phyloP scores from a whole-genome alignment of 305 asterid species.

The Rubia peregrina region DNA sequence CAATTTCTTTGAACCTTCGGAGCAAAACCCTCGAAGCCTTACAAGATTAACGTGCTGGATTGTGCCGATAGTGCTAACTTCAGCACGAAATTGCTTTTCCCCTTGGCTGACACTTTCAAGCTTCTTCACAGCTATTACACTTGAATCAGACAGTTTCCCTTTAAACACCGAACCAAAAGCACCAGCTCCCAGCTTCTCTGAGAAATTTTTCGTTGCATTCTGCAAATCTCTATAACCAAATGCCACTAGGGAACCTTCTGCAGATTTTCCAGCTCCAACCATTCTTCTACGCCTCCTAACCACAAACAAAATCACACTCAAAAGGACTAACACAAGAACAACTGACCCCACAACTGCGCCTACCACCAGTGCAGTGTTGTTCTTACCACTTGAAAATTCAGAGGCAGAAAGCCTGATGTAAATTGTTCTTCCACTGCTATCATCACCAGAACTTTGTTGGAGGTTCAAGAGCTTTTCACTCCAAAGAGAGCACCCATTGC shows the following conservation, averaged over 20 bases:
- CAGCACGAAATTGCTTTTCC: conserved; percentile 71
- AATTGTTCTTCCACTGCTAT: conserved; percentile 20
- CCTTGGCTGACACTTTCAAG: conserved; percentile 76
- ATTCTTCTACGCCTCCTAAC: conserved; percentile 28
- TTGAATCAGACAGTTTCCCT: conserved; percentile 53
- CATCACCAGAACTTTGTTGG: conserved; percentile 20
- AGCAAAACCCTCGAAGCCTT: conserved; percentile 67
- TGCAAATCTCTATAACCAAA: conserved; percentile 59
- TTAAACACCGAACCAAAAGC: conserved; percentile 74
- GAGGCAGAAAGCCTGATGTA: conserved; percentile 37
- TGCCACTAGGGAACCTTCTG: conserved; percentile 54
- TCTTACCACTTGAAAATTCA: conserved; percentile 35
- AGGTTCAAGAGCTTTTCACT: conserved; percentile 19
- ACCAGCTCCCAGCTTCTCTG: conserved; percentile 62
- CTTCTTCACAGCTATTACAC: conserved; percentile 57
- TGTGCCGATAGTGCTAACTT: conserved; percentile 76
- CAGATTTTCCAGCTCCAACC: conserved; percentile 28
- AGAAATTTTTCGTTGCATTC: conserved; percentile 55
- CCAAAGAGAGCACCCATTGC: conserved; percentile 26
- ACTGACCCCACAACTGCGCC: conserved; percentile 49
- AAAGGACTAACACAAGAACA: conserved; percentile 23
- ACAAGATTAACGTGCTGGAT: conserved; percentile 70
- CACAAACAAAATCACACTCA: conserved; percentile 28
- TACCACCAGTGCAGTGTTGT: conserved; percentile 26
- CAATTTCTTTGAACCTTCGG: conserved; percentile 49